These are phyloP conservation scores for Barnettozyma vustinii DNA, from an alignment of 805 yeast species.

Conservation along the genomic window DNA sequence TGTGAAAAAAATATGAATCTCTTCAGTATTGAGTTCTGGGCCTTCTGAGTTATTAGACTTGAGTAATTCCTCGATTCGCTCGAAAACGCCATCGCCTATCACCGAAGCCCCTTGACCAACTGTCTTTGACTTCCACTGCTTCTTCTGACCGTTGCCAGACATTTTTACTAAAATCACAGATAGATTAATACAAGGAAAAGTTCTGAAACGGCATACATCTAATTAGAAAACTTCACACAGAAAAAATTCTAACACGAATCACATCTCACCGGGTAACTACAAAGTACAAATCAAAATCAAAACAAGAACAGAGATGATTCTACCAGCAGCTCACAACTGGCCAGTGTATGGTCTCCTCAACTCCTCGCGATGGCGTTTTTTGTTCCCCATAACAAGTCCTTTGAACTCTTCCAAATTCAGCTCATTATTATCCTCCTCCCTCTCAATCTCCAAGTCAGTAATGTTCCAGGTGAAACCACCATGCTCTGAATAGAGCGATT, in stretches of 20 bases:
- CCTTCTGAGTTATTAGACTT: neutral
- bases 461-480: slow-evolving; percentile 2
- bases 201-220: neutral
- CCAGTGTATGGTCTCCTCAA: slow-evolving; percentile 5
- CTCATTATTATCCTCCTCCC: slow-evolving; percentile 1
- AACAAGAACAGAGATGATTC: neutral
- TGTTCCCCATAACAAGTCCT: neutral
- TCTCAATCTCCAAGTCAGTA: slow-evolving; percentile 4
- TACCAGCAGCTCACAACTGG: neutral
- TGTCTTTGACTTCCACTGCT: neutral
- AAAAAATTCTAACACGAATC: neutral
- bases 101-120: neutral
- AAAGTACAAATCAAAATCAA: neutral
- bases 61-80: slow-evolving; percentile 14
- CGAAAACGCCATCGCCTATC: slow-evolving; percentile 10
- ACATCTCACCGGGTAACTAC: slow-evolving; percentile 10
- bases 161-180: neutral
- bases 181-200: neutral
- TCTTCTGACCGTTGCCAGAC: neutral
- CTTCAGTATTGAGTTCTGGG: slow-evolving; percentile 9
- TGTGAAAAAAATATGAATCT: slow-evolving; percentile 28
- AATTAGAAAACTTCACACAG: neutral
- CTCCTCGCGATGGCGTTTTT: slow-evolving; percentile 4
- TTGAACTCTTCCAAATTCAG: neutral
- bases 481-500: neutral